phyloP scores from a whole-genome alignment of 192 early-diverging fungal species.

The Coemansia biformis region DNA sequence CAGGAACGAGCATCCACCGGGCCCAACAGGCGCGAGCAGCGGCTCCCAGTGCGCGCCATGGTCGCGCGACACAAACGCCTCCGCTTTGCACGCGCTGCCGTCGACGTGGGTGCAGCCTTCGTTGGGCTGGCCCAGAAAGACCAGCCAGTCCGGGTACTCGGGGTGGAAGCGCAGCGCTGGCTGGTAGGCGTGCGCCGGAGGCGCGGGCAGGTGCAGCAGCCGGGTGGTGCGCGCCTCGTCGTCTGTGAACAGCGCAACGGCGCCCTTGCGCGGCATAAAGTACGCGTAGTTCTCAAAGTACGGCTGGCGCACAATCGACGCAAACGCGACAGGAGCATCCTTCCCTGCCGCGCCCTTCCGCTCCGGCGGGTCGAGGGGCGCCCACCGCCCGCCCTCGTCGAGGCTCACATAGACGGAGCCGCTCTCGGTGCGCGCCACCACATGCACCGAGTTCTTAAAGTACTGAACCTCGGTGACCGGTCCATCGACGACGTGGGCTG shows the following conservation, averaged over 20 bases:
- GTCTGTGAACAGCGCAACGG: slow-evolving; percentile 53
- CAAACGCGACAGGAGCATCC: slow-evolving; percentile 21
- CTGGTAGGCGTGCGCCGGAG: slow-evolving; percentile 59
- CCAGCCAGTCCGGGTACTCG: slow-evolving; percentile 70
- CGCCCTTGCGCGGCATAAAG: slow-evolving; percentile 52
- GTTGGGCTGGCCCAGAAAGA: slow-evolving; percentile 63
- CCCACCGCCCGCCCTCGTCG: slow-evolving; percentile 64
- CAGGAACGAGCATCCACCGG: slow-evolving; percentile 44
- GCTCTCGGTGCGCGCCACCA: slow-evolving; percentile 52
- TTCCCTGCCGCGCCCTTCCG: not conserved
- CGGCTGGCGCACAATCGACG: slow-evolving; percentile 58
- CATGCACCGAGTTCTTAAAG: slow-evolving; percentile 58
- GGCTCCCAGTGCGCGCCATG: slow-evolving; percentile 64
- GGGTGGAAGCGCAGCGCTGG: slow-evolving; percentile 79
- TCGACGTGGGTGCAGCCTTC: slow-evolving; percentile 46
- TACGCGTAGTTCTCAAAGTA: slow-evolving; percentile 58
- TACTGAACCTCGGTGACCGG: slow-evolving; percentile 59
- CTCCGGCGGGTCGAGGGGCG: slow-evolving; percentile 21
- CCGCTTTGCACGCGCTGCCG: slow-evolving; percentile 58
- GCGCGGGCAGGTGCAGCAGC: slow-evolving; percentile 52
- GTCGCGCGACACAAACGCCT: slow-evolving; percentile 66
- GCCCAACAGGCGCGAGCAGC: slow-evolving; percentile 34
- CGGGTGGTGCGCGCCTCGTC: slow-evolving; percentile 59
- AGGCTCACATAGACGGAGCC: slow-evolving; percentile 53
- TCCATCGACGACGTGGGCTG: slow-evolving; percentile 30